phyloP scores from a whole-genome alignment of 2,329 filamentous ascomycete species.

The Clarireedia monteithiana region DNA sequence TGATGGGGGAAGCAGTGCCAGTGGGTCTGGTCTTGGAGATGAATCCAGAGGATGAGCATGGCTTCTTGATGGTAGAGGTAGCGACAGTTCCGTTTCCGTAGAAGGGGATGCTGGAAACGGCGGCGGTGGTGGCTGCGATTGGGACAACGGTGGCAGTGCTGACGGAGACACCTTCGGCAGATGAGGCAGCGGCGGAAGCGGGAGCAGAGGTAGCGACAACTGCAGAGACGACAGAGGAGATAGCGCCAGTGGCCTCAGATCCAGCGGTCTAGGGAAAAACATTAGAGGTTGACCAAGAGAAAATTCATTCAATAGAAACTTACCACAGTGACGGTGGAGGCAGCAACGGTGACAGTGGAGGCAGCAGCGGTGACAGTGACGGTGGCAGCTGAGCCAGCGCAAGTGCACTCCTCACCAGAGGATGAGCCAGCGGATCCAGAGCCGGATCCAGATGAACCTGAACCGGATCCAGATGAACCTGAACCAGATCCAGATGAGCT shows the following conservation, averaged over 20 bases:
- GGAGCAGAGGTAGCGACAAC: not conserved
- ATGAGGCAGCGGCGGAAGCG: constrained; percentile 1
- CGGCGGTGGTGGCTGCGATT: constrained; percentile 16
- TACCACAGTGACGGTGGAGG: constrained; percentile 28
- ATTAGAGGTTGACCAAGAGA: not conserved
- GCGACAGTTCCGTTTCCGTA: constrained; percentile 16
- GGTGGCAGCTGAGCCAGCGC: constrained; percentile 13
- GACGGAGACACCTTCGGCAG: not conserved
- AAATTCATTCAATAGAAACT: constrained; percentile 8
- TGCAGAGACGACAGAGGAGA: not conserved
- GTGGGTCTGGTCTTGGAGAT: constrained; percentile 17
- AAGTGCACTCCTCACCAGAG: constrained; percentile 4
- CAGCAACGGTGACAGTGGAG: constrained; percentile 19
- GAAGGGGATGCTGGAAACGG: constrained; percentile 18
- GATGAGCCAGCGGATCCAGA: not conserved
- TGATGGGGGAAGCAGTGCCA: constrained; percentile 11
- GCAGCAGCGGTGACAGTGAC: constrained; percentile 24
- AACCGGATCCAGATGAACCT: constrained; percentile 5
- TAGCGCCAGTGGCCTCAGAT: constrained; percentile 1
- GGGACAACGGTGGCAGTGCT: not conserved
- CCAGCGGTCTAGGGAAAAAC: constrained; percentile 12
- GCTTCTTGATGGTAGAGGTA: constrained; percentile 18
- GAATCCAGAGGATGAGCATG: constrained; percentile 22
- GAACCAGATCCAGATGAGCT: not conserved
- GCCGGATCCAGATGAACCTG: not conserved